Percentiles rank a stretch among this genome's conserved stretches.
Conservation (phyloP, 2,329 filamentous ascomycete genomes). For the Diaporthe sp. region DNA sequence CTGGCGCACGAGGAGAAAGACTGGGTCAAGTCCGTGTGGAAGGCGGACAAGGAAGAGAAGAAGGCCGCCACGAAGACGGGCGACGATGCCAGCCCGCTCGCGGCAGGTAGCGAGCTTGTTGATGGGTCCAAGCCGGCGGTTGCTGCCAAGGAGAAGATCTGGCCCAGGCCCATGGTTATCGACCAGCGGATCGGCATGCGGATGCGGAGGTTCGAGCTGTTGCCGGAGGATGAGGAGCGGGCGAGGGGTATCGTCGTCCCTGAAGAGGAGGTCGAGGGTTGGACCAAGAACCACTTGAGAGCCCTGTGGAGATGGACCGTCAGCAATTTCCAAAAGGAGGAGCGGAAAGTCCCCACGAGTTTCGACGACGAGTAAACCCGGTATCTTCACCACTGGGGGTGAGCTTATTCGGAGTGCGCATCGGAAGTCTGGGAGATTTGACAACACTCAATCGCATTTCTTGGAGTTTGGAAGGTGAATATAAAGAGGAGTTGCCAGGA, state of each 20-base stretch:
- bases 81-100: constrained; percentile 35
- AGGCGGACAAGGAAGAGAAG: constrained; percentile 62
- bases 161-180: constrained; percentile 80
- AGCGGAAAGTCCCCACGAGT: constrained; percentile 55
- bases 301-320: constrained; percentile 66
- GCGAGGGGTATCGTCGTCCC: constrained; percentile 73
- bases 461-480: constrained; percentile 6
- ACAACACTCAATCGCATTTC: constrained; percentile 6
- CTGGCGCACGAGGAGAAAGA: constrained; percentile 81
- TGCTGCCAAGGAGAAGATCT: constrained; percentile 74
- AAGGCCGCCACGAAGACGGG: constrained; percentile 52
- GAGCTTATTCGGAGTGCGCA: not conserved
- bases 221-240: constrained; percentile 76
- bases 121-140: constrained; percentile 15
- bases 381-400: not conserved
- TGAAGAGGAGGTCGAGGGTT: constrained; percentile 78
- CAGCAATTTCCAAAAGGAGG: constrained; percentile 55
- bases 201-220: constrained; percentile 85
- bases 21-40: constrained; percentile 86
- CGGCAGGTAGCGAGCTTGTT: constrained; percentile 32
- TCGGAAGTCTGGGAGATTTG: not conserved
- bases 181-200: constrained; percentile 81
- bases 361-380: constrained; percentile 49
- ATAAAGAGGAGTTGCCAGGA: constrained; percentile 14
- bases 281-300: constrained; percentile 72